Conservation (phyloP, 2,329 filamentous ascomycete species). For the Verticillium nubilum region DNA sequence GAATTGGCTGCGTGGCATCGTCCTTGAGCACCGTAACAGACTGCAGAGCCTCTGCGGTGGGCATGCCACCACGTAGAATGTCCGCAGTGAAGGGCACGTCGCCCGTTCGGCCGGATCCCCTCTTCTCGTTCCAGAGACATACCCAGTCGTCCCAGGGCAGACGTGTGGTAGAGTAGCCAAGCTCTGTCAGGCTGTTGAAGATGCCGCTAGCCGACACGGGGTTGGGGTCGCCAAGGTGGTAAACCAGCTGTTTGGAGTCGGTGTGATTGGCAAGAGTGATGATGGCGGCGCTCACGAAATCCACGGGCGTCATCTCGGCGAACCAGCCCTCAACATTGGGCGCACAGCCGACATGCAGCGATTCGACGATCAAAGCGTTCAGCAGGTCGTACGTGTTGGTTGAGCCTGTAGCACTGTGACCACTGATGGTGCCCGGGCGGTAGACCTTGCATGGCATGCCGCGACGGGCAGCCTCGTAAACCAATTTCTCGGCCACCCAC, state of each 20-base stretch:
- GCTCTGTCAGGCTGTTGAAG: slow-evolving; percentile 57
- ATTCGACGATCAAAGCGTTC: slow-evolving; percentile 72
- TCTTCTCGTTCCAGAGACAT: slow-evolving; percentile 64
- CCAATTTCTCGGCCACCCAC: slow-evolving; percentile 74
- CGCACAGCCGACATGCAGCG: slow-evolving; percentile 63
- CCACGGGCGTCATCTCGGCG: slow-evolving; percentile 78
- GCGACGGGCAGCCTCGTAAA: slow-evolving; percentile 61
- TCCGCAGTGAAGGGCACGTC: slow-evolving; percentile 73
- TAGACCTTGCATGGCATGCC: slow-evolving; percentile 68
- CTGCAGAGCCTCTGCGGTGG: slow-evolving; percentile 63
- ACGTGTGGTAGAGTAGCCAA: slow-evolving; percentile 65
- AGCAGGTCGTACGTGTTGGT: slow-evolving; percentile 76
- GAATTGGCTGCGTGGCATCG: slow-evolving; percentile 57
- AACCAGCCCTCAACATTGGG: slow-evolving; percentile 71
- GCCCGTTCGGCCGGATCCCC: slow-evolving; percentile 57
- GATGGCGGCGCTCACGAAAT: slow-evolving; percentile 73
- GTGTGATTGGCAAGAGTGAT: slow-evolving; percentile 62
- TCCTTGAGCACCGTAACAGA: slow-evolving; percentile 72
- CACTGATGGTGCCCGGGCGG: slow-evolving; percentile 71
- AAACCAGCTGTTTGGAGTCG: slow-evolving; percentile 57
- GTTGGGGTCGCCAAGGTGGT: slow-evolving; percentile 69
- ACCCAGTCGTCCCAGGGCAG: slow-evolving; percentile 72
- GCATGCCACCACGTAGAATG: slow-evolving; percentile 77
- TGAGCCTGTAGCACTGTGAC: slow-evolving; percentile 68
- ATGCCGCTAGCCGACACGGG: slow-evolving; percentile 62